phyloP scores from a whole-genome alignment of 1,284 basidiomycete species.

The Albatrellus sp. region DNA sequence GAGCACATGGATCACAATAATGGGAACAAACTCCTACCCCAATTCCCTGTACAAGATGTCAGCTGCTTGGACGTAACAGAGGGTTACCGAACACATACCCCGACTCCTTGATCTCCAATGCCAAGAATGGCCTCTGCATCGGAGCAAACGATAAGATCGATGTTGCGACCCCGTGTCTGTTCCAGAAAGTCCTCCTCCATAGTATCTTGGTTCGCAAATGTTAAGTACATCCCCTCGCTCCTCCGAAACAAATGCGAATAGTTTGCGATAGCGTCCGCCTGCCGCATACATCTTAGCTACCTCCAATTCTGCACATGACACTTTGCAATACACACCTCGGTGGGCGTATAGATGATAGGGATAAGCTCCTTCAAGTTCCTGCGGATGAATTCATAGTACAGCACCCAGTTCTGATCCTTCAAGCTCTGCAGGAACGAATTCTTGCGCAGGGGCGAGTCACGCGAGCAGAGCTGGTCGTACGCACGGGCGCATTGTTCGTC shows the following conservation, averaged over 20 bases:
- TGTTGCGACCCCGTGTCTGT: constrained; percentile 44
- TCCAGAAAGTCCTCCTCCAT: constrained; percentile 72
- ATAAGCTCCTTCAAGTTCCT: constrained; percentile 62
- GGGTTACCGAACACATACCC: constrained; percentile 25
- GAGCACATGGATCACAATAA: constrained; percentile 1
- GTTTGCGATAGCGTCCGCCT: constrained; percentile 48
- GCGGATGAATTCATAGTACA: constrained; percentile 57
- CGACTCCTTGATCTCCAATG: constrained; percentile 67
- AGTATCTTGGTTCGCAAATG: constrained; percentile 48
- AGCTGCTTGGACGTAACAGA: neutral
- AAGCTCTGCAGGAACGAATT: constrained; percentile 63
- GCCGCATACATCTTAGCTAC: neutral
- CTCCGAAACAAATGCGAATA: constrained; percentile 75
- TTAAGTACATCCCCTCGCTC: constrained; percentile 59
- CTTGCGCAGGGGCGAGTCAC: constrained; percentile 42
- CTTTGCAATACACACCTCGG: constrained; percentile 30
- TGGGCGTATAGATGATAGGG: constrained; percentile 66
- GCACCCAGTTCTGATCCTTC: constrained; percentile 65
- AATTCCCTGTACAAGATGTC: constrained; percentile 24
- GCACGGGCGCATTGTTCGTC: constrained; percentile 68
- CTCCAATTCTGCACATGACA: neutral
- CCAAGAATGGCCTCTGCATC: constrained; percentile 79
- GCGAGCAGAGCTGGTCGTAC: constrained; percentile 46
- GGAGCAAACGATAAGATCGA: constrained; percentile 70
- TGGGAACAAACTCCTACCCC: constrained; percentile 23